A percentile compares a stretch with the other conserved stretches of the same genome.
Evolutionary conservation across 805 yeast species (phyloP).

Genomic region (Cyberlindnera meyerae): DNA sequence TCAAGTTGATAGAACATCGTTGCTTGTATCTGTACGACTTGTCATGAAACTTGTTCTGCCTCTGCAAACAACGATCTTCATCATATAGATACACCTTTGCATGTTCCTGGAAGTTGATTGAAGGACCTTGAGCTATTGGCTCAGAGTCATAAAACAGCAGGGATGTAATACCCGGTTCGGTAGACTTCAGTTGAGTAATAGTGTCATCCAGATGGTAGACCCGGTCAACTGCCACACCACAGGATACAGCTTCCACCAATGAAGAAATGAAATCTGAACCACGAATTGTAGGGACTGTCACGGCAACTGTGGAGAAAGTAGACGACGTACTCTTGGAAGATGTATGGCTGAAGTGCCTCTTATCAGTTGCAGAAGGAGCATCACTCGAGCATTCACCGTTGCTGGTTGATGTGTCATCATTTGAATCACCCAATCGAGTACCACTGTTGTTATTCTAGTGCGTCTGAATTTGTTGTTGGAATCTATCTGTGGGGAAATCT

Average conservation of each 20-base stretch:
- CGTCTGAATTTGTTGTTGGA: too few species aligned
- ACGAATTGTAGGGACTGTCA: constrained; percentile 5
- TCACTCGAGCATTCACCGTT: not conserved
- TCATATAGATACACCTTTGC: constrained; percentile 5
- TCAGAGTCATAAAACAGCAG: too few species aligned
- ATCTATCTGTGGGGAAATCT: too few species aligned
- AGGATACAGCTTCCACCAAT: constrained; percentile 5
- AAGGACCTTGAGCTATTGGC: too few species aligned
- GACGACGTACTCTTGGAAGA: constrained; percentile 1
- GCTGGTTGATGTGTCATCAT: too few species aligned
- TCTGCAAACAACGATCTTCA: not conserved
- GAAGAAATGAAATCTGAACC: constrained; percentile 2
- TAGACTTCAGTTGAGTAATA: too few species aligned
- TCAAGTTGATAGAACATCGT: constrained; percentile 1
- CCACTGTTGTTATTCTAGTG: too few species aligned
- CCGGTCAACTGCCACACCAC: constrained; percentile 2
- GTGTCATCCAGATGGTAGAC: not conserved
- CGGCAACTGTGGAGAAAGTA: constrained; percentile 3
- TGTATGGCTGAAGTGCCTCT: not conserved
- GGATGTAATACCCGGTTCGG: too few species aligned
- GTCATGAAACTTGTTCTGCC: too few species aligned
- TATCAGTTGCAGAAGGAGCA: not conserved
- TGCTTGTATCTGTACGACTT: constrained; percentile 2
- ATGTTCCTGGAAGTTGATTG: constrained; percentile 5
- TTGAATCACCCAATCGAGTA: too few species aligned